These are phyloP conservation scores for Chlamydomonas sp. DNA, from an alignment of 139 green algal genomes.

Conservation along the genomic window DNA sequence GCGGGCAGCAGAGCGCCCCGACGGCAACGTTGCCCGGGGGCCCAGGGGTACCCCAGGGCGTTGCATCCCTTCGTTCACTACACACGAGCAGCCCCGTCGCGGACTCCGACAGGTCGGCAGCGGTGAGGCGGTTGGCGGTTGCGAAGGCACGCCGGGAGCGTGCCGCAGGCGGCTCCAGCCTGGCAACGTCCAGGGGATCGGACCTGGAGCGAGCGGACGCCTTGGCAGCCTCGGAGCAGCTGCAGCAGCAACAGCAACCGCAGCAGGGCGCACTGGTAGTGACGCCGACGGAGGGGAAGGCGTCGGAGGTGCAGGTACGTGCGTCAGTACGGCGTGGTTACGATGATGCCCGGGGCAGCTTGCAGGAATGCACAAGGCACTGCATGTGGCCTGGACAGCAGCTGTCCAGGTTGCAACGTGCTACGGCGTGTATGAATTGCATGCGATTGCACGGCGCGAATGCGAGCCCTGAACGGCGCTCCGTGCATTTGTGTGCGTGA, in stretches of 20 bases:
- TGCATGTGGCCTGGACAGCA: too few relatives aligned
- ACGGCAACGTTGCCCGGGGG: too few relatives aligned
- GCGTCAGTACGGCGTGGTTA: too few relatives aligned
- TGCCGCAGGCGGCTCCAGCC: background rate
- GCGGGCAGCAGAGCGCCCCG: too few relatives aligned
- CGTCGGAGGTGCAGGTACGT: conserved; percentile 29
- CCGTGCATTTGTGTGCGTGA: background rate
- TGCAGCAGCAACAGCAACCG: background rate
- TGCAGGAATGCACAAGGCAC: too few relatives aligned
- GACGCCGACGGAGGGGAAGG: conserved; percentile 23
- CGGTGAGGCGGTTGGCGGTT: conserved; percentile 5
- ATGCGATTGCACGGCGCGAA: too few relatives aligned
- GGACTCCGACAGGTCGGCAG: background rate
- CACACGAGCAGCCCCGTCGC: background rate
- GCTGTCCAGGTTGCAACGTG: too few relatives aligned
- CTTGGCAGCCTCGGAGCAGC: background rate
- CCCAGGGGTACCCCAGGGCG: background rate
- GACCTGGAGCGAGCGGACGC: background rate
- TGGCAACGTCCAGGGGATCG: background rate
- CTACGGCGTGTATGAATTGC: too few relatives aligned
- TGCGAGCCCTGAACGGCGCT: too few relatives aligned
- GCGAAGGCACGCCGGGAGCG: background rate
- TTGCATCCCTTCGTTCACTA: background rate
- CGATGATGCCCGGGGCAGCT: too few relatives aligned
- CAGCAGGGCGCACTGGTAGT: conserved; percentile 19